A percentile compares a stretch with the other conserved stretches of the same genome.
phyloP scores from a whole-genome alignment of 495 filamentous ascomycete genomes.

The Xylaria grammica region DNA sequence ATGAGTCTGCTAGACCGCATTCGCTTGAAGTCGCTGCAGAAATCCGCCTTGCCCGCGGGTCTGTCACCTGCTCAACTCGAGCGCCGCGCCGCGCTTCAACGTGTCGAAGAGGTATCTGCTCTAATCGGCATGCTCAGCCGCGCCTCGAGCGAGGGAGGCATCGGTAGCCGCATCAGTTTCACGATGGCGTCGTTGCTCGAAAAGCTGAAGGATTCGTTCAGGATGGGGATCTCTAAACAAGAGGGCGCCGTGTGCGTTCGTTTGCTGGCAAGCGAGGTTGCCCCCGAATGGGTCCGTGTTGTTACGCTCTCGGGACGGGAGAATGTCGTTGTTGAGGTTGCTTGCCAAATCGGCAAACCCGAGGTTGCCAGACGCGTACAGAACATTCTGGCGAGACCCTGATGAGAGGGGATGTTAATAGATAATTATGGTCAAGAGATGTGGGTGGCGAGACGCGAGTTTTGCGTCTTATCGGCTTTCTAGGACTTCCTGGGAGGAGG shows the following conservation, averaged over 20 bases:
- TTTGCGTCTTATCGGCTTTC: too few relatives aligned
- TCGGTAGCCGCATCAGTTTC: conserved; percentile 55
- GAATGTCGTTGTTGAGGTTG: conserved; percentile 62
- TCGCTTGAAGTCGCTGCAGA: conserved; percentile 60
- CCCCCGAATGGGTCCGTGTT: conserved; percentile 65
- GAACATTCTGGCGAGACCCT: conserved; percentile 38
- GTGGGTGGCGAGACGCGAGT: too few relatives aligned
- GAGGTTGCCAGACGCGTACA: conserved; percentile 52
- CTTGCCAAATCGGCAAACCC: conserved; percentile 44
- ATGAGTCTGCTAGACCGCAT: conserved; percentile 66
- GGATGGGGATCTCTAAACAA: conserved; percentile 63
- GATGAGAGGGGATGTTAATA: neutral
- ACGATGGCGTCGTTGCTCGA: conserved; percentile 63
- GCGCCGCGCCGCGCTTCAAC: conserved; percentile 62
- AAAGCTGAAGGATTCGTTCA: conserved; percentile 64
- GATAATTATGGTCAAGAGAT: neutral
- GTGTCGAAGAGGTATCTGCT: conserved; percentile 64
- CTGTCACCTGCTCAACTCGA: conserved; percentile 55
- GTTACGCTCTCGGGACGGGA: conserved; percentile 59
- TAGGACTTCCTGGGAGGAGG: too few relatives aligned
- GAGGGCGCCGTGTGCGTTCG: conserved; percentile 62
- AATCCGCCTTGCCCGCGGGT: conserved; percentile 44
- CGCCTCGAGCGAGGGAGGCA: conserved; percentile 41
- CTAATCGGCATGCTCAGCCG: conserved; percentile 63
- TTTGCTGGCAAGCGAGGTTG: conserved; percentile 62